phyloP scores from a whole-genome alignment of 306 rosid genomes.

The Cucumis melo region DNA sequence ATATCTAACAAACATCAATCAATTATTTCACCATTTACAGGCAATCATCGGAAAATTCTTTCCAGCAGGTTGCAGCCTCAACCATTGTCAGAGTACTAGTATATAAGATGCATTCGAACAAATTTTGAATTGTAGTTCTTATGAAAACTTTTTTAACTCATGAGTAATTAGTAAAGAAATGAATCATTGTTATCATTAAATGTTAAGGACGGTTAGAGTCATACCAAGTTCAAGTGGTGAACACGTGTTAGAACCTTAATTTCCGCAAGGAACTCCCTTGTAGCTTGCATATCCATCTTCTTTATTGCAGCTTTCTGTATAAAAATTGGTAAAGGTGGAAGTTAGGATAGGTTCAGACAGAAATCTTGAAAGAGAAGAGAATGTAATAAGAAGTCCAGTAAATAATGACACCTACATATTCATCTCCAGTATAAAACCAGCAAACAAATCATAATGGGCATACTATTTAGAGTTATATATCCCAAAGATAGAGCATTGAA shows the following conservation, averaged over 20 bases:
- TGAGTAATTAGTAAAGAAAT: background rate
- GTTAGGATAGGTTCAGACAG: background rate
- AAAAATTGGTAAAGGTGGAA: slow-evolving; percentile 1
- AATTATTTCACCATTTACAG: background rate
- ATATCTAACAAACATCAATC: background rate
- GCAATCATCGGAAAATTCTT: no score
- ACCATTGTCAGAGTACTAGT: background rate
- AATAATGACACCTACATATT: background rate
- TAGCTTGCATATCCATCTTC: slow-evolving; percentile 84
- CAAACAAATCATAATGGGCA: background rate
- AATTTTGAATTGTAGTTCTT: background rate
- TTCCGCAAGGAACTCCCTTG: slow-evolving; percentile 80
- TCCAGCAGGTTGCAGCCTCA: background rate
- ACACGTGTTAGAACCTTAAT: slow-evolving; percentile 76
- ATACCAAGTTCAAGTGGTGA: slow-evolving; percentile 89
- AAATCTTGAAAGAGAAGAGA: background rate
- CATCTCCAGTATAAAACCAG: background rate
- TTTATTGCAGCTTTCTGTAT: slow-evolving; percentile 76
- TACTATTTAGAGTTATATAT: background rate
- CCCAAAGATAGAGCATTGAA: background rate
- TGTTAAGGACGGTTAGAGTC: slow-evolving; percentile 2
- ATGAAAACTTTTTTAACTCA: background rate
- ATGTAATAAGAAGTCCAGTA: background rate
- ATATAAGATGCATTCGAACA: background rate
- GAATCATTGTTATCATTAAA: background rate